Percentiles rank a stretch among this genome's conserved stretches.
phyloP scores from a whole-genome alignment of 805 yeast species.

The Yarrowia osloensis region DNA sequence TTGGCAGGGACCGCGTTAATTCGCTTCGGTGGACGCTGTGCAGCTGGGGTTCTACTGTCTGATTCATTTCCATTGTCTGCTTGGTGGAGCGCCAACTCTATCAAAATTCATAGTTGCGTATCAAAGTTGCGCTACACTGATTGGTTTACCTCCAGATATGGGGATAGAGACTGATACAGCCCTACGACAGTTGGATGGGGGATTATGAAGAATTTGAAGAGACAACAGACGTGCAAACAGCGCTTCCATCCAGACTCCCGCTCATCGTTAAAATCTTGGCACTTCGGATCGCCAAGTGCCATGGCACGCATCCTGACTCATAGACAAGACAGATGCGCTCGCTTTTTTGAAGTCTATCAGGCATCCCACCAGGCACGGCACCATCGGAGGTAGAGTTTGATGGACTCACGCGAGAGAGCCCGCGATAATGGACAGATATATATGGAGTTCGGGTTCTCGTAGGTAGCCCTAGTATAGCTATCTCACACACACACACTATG shows the following conservation, averaged over 20 bases:
- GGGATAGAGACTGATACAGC: neutral
- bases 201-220: too few species aligned
- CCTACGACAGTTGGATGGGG: neutral
- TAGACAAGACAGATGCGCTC: neutral
- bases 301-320: constrained; percentile 7
- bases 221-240: too few species aligned
- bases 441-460: neutral
- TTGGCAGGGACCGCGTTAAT: constrained; percentile 23
- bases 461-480: too few species aligned
- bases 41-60: neutral
- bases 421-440: neutral
- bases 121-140: constrained; percentile 14
- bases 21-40: neutral
- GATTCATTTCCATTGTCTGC: neutral
- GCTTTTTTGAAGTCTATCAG: constrained; percentile 9
- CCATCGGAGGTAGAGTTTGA: constrained; percentile 15
- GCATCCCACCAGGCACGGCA: constrained; percentile 14
- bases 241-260: too few species aligned
- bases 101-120: neutral
- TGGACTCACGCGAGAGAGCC: constrained; percentile 7
- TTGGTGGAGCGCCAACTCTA: neutral
- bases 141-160: neutral
- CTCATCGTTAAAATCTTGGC: too few species aligned
- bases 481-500: neutral
- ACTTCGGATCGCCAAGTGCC: neutral